Percentiles rank a stretch among this genome's conserved stretches.
These are phyloP conservation scores for Leccinum arenicola DNA, from an alignment of 768 basidiomycete genomes.

Conservation along the genomic window DNA sequence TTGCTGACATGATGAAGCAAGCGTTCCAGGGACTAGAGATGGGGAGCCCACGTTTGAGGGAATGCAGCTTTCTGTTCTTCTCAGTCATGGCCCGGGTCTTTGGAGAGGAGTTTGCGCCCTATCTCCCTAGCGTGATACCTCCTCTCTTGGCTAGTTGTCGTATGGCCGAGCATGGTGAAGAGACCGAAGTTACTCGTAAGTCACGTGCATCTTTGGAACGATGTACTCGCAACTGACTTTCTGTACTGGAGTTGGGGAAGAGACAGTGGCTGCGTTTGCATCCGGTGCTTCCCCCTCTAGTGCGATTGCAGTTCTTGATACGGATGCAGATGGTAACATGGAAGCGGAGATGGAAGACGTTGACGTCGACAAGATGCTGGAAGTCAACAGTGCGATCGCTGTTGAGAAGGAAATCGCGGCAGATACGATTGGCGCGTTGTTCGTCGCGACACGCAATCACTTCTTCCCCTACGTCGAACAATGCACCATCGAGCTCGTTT, in stretches of 20 bases:
- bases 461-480: slow-evolving; percentile 92
- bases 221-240: not conserved
- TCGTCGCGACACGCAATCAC: slow-evolving; percentile 72
- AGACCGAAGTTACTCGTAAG: slow-evolving; percentile 42
- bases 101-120: slow-evolving; percentile 87
- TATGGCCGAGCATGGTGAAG: slow-evolving; percentile 79
- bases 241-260: slow-evolving; percentile 41
- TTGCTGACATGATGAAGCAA: slow-evolving; percentile 93
- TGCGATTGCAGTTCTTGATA: slow-evolving; percentile 60
- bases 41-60: slow-evolving; percentile 82
- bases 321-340: slow-evolving; percentile 52
- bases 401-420: slow-evolving; percentile 99
- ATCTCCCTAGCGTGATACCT: slow-evolving; percentile 83
- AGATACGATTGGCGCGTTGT: slow-evolving; percentile 91
- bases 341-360: slow-evolving; percentile 72
- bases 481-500: slow-evolving; percentile 74
- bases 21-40: slow-evolving; percentile 88
- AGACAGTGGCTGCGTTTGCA: slow-evolving; percentile 60
- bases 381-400: slow-evolving; percentile 93
- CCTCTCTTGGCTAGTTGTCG: slow-evolving; percentile 78
- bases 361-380: slow-evolving; percentile 83
- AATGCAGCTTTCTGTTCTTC: slow-evolving; percentile 98
- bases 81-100: slow-evolving; percentile 98
- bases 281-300: slow-evolving; percentile 72
- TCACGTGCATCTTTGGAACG: not conserved